A percentile compares a stretch with the other conserved stretches of the same genome.
phyloP scores from a whole-genome alignment of 2,329 filamentous ascomycete genomes.

The Sporothrix curviconia region DNA sequence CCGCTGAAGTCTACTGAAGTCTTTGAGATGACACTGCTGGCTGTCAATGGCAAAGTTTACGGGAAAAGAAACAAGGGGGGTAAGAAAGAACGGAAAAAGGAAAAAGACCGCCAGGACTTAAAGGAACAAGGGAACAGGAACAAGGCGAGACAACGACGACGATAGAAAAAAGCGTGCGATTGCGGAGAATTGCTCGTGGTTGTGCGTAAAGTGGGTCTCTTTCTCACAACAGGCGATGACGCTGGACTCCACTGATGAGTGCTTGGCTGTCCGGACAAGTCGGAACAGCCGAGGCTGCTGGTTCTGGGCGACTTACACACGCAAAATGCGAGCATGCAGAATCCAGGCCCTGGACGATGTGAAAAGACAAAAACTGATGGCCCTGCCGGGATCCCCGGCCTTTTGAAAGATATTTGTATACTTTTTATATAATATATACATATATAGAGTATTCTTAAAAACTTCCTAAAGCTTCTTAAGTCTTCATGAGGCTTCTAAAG shows the following conservation, averaged over 20 bases:
- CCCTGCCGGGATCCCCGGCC: too few relatives aligned
- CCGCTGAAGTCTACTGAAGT: too few relatives aligned
- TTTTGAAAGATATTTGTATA: too few relatives aligned
- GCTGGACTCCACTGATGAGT: background rate
- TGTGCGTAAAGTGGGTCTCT: too few relatives aligned
- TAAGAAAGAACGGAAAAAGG: background rate
- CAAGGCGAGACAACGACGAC: too few relatives aligned
- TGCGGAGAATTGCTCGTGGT: constrained; percentile 7
- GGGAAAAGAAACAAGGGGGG: background rate
- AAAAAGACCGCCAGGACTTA: background rate
- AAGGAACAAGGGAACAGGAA: background rate
- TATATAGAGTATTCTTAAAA: too few relatives aligned
- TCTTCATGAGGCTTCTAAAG: too few relatives aligned
- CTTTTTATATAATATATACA: too few relatives aligned
- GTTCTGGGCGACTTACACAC: constrained; percentile 1
- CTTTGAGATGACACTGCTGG: too few relatives aligned
- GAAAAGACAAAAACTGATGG: too few relatives aligned
- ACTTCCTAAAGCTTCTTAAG: too few relatives aligned
- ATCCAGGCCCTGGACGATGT: background rate
- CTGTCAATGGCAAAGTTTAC: background rate
- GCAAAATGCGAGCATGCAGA: background rate
- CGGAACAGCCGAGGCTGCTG: constrained; percentile 8
- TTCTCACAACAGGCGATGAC: constrained; percentile 11
- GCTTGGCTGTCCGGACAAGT: too few relatives aligned
- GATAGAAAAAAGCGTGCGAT: background rate